Base-by-base conservation (phyloP, 495 filamentous ascomycete species). In the Xylaria castorea region DNA sequence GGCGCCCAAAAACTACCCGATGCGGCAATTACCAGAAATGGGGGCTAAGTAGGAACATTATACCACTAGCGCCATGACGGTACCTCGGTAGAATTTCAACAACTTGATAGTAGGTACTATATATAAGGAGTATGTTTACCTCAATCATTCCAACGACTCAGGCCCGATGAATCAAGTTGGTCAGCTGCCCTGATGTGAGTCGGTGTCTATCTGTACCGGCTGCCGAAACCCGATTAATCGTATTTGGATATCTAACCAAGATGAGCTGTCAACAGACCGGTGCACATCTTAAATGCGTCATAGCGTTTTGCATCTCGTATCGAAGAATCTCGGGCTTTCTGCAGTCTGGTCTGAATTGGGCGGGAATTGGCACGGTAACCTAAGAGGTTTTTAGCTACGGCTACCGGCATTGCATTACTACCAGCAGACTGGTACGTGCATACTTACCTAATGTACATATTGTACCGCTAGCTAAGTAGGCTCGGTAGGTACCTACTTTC, bases 271-370 rank as follows among this genome's bases (percentile, higher is more conserved):
- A 57, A 57, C 6, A 57, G 27, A 57, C 53, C 18, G 32, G 18
- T 8, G 27, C 53, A 32, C 27, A 32, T 32, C 32, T 57, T 12
- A 32, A 14, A 18, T 57, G 53, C 27, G 53, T 57, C 53, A 57
- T 57, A 22, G 34, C 9, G 20, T 38, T 61, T 40, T 38, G 34
- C 32, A 61, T 61, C 58, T 61, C 58, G 58, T 61, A 61, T 61
- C 34, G 5, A n/a, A 40, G 20, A 22, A 61, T 9, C 58, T 16
- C 32, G 14, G 20, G 9, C 18, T 8, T 60, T n/a, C 32, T 57
- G 53, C 25, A 18, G 34, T 4, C 12, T 18, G 2, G 46, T 48
- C 46, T 48, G 22, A n/a, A 51, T 11, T 9, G 50, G 50, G 50
- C n/a, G 8, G 22, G n/a, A n/a, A 25, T 30, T 16, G 16, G 30